phyloP scores from a whole-genome alignment of 2,329 filamentous ascomycete genomes.

The Ophiocordyceps polyrhachis-furcata region DNA sequence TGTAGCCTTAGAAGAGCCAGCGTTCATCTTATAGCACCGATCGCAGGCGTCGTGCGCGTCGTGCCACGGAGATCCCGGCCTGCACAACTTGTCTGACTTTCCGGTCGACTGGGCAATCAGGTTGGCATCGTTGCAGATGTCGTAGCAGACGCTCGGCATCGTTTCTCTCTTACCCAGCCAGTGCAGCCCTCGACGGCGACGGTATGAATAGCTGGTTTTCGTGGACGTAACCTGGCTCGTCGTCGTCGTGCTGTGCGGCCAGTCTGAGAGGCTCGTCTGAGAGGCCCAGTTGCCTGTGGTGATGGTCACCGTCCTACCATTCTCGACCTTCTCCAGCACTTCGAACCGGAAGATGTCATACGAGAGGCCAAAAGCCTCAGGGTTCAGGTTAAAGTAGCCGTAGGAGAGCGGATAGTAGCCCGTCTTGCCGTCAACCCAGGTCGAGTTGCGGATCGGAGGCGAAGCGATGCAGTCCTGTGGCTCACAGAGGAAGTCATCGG shows the following conservation, averaged over 20 bases:
- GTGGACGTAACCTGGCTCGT: not conserved
- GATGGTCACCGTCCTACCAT: conserved; percentile 22
- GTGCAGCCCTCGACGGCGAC: conserved; percentile 5
- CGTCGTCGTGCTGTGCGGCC: conserved; percentile 4
- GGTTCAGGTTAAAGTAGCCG: conserved; percentile 47
- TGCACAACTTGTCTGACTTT: conserved; percentile 28
- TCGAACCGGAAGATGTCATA: conserved; percentile 40
- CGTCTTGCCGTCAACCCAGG: conserved; percentile 26
- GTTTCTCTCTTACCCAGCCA: conserved; percentile 20
- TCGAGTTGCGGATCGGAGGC: conserved; percentile 15
- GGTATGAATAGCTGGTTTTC: not conserved
- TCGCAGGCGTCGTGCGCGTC: conserved; percentile 18
- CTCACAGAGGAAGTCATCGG: conserved; percentile 26
- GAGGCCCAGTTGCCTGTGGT: conserved; percentile 37
- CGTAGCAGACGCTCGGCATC: conserved; percentile 31
- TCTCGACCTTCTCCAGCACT: conserved; percentile 15
- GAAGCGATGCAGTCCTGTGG: conserved; percentile 24
- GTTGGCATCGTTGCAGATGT: conserved; percentile 29
- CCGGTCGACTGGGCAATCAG: conserved; percentile 27
- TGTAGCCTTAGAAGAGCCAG: conserved; percentile 8
- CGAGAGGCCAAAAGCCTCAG: conserved; percentile 40
- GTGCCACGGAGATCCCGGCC: conserved; percentile 20
- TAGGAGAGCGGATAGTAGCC: conserved; percentile 28
- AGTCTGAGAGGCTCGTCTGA: conserved; percentile 25
- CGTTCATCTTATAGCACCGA: conserved; percentile 22